These are phyloP conservation scores for Recurvomyces mirabilis DNA, from an alignment of 495 filamentous ascomycete species.

Conservation along the genomic window DNA sequence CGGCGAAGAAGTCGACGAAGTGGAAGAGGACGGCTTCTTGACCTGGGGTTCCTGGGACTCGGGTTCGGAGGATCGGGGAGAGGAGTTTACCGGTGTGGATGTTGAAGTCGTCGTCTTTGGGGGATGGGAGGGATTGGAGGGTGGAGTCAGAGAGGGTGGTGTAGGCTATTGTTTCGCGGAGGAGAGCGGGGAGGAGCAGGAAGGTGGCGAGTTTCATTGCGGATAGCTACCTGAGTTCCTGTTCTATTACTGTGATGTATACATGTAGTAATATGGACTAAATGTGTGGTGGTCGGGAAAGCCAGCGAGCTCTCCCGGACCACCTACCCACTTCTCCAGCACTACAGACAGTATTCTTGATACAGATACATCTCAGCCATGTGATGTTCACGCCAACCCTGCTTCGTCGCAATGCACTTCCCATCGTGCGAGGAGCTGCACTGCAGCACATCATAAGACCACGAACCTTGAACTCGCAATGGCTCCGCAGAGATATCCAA, in stretches of 20 bases:
- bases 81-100: conserved; percentile 62
- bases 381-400: conserved; percentile 6
- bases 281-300: background rate
- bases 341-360: background rate
- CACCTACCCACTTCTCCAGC: background rate
- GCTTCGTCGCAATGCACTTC: background rate
- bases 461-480: background rate
- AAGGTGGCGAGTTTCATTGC: conserved; percentile 11
- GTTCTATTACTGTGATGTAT: conserved; percentile 1
- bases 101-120: conserved; percentile 62
- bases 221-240: background rate
- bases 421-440: background rate
- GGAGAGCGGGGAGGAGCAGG: conserved; percentile 30
- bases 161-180: conserved; percentile 46
- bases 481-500: background rate
- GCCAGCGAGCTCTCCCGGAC: background rate
- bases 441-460: background rate
- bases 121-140: conserved; percentile 53
- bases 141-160: conserved; percentile 60
- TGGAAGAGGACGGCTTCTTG: conserved; percentile 66
- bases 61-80: conserved; percentile 80
- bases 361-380: background rate
- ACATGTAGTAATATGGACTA: background rate
- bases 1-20: conserved; percentile 68
- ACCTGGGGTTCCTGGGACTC: conserved; percentile 76